phyloP scores from a whole-genome alignment of 2,329 filamentous ascomycete species.

The Microdochium trichocladiopsis region DNA sequence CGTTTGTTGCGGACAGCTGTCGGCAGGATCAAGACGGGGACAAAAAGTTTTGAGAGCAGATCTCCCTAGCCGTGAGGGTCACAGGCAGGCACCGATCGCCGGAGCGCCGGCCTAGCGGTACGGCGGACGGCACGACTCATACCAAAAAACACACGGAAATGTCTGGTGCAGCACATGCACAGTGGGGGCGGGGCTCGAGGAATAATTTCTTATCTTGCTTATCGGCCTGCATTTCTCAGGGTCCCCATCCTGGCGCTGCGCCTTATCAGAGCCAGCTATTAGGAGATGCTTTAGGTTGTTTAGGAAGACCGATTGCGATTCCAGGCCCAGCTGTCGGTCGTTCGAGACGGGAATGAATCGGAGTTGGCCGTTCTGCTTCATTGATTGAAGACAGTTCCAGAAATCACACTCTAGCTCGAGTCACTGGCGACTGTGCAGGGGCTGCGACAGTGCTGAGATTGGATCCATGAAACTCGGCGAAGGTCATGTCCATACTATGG shows the following conservation, averaged over 20 bases:
- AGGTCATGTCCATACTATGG: too few species aligned
- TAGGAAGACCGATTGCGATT: too few species aligned
- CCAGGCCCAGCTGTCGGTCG: too few species aligned
- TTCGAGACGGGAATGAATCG: too few species aligned
- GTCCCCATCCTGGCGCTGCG: not conserved
- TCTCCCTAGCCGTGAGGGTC: not conserved
- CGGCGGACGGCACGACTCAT: not conserved
- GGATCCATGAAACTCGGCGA: too few species aligned
- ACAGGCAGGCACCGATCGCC: not conserved
- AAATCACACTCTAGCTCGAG: too few species aligned
- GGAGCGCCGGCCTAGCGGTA: too few species aligned
- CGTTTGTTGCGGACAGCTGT: not conserved
- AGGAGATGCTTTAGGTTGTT: not conserved
- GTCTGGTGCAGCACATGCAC: not conserved
- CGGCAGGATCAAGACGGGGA: not conserved
- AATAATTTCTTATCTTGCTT: not conserved
- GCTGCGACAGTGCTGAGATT: too few species aligned
- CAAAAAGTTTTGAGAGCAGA: not conserved
- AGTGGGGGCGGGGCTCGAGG: not conserved
- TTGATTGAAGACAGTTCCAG: too few species aligned
- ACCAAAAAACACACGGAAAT: not conserved
- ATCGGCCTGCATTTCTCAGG: not conserved
- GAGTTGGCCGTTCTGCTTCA: too few species aligned
- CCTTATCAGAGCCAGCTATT: not conserved
- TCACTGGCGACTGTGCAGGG: too few species aligned